Conservation (phyloP, 192 early-diverging fungal genomes). For the Piromyces sp. region DNA sequence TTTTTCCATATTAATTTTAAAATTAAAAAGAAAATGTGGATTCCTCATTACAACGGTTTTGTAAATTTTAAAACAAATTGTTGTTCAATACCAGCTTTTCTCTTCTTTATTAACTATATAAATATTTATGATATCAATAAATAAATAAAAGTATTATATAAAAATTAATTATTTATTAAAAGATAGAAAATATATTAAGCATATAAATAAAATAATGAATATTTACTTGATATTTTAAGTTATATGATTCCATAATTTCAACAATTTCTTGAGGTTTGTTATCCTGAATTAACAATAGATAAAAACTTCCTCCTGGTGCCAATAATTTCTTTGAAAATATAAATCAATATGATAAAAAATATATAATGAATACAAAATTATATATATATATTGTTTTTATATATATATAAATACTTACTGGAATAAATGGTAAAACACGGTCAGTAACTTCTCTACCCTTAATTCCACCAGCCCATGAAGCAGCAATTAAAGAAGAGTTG, state of each 20-base stretch:
- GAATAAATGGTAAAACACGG: constrained; percentile 48
- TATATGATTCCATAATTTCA: constrained; percentile 28
- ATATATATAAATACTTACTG: too few species aligned
- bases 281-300: constrained; percentile 68
- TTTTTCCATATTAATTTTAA: too few species aligned
- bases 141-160: background rate
- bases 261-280: constrained; percentile 72
- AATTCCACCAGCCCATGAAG: constrained; percentile 86
- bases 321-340: constrained; percentile 26
- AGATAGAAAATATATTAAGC: too few species aligned
- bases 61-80: background rate
- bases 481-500: constrained; percentile 49
- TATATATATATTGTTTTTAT: too few species aligned
- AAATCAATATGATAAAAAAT: too few species aligned
- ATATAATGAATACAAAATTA: too few species aligned
- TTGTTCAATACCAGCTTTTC: background rate
- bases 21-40: too few species aligned
- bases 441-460: constrained; percentile 78
- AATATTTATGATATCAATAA: background rate
- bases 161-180: too few species aligned
- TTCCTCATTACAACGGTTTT: background rate
- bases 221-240: constrained; percentile 14
- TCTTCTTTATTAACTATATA: background rate
- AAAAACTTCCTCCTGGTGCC: constrained; percentile 55
- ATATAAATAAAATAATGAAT: too few species aligned